Conservation (phyloP, 1,139 yeast genomes). For the Geotrichum phurueaensis region DNA sequence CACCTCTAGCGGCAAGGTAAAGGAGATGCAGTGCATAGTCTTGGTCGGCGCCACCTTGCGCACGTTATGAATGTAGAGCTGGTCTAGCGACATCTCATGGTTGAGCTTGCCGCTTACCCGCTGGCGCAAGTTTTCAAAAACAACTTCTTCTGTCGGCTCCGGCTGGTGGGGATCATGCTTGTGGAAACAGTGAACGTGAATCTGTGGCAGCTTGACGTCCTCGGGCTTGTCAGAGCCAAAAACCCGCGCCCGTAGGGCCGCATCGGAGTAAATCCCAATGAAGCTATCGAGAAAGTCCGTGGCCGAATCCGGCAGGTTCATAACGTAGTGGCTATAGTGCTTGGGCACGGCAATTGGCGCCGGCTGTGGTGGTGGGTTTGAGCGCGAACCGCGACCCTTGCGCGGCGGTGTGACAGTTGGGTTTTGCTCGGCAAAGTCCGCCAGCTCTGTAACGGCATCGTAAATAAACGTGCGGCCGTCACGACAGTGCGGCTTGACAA, state of each 20-base stretch:
- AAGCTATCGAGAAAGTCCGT: constrained; percentile 75
- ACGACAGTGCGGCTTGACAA: constrained; percentile 59
- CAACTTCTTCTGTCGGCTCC: constrained; percentile 60
- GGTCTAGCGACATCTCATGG: constrained; percentile 41
- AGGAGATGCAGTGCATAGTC: constrained; percentile 88
- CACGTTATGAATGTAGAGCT: constrained; percentile 67
- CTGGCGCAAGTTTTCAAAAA: constrained; percentile 55
- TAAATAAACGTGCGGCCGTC: constrained; percentile 83
- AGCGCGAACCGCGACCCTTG: constrained; percentile 23
- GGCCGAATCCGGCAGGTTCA: constrained; percentile 95
- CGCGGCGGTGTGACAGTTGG: constrained; percentile 12
- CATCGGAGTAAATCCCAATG: constrained; percentile 56
- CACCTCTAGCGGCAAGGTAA: constrained; percentile 68
- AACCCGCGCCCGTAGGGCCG: constrained; percentile 35
- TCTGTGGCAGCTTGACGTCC: constrained; percentile 51
- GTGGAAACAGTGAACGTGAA: constrained; percentile 91
- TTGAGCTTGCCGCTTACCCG: constrained; percentile 54
- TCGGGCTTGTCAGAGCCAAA: constrained; percentile 25
- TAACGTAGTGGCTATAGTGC: constrained; percentile 67
- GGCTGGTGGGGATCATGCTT: constrained; percentile 69
- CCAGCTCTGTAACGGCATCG: constrained; percentile 50
- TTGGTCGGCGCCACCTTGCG: constrained; percentile 95
- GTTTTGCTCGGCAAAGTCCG: constrained; percentile 29
- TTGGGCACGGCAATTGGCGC: constrained; percentile 47
- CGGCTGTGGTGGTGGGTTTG: constrained; percentile 21